These are phyloP conservation scores for Earliella scabrosa DNA, from an alignment of 1,284 basidiomycete species.

Conservation along the genomic window DNA sequence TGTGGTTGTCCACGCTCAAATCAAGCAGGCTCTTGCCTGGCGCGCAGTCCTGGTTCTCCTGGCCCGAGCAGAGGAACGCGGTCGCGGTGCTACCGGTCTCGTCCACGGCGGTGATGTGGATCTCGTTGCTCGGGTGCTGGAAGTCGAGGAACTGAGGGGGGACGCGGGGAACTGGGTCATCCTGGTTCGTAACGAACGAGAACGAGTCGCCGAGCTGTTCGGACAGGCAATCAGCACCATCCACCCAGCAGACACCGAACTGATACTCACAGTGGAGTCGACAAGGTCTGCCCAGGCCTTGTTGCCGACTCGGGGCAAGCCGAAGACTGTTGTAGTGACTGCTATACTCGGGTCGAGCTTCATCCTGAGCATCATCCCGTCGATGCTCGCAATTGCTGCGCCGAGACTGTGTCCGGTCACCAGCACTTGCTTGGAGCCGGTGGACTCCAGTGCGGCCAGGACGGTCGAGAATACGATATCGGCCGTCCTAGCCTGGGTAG, in stretches of 20 bases:
- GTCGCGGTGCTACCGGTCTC: conserved; percentile 27
- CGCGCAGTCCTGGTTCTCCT: conserved; percentile 35
- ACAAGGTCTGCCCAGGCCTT: conserved; percentile 49
- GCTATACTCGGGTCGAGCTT: conserved; percentile 29
- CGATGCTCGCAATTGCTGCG: conserved; percentile 49
- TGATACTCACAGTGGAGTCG: conserved; percentile 36
- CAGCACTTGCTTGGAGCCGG: conserved; percentile 41
- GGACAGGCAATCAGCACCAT: neutral
- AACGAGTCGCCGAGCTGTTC: conserved; percentile 26
- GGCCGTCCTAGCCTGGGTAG: conserved; percentile 49
- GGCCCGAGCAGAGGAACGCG: conserved; percentile 31
- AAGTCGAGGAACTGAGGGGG: conserved; percentile 39
- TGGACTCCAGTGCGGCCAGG: conserved; percentile 37
- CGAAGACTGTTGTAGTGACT: conserved; percentile 19
- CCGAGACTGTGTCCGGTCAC: conserved; percentile 43
- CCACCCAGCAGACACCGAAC: neutral
- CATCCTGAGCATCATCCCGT: conserved; percentile 46
- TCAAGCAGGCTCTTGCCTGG: conserved; percentile 26
- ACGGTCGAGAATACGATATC: conserved; percentile 44
- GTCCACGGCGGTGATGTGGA: conserved; percentile 40
- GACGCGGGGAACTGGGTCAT: conserved; percentile 41
- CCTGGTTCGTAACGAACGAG: conserved; percentile 39
- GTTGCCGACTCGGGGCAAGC: conserved; percentile 45
- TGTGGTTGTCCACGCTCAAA: conserved; percentile 27
- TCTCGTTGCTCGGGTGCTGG: conserved; percentile 39